Percentiles rank a stretch among this genome's conserved stretches.
Evolutionary conservation across 768 basidiomycete species (phyloP).

Genomic region (Trametes elegans): DNA sequence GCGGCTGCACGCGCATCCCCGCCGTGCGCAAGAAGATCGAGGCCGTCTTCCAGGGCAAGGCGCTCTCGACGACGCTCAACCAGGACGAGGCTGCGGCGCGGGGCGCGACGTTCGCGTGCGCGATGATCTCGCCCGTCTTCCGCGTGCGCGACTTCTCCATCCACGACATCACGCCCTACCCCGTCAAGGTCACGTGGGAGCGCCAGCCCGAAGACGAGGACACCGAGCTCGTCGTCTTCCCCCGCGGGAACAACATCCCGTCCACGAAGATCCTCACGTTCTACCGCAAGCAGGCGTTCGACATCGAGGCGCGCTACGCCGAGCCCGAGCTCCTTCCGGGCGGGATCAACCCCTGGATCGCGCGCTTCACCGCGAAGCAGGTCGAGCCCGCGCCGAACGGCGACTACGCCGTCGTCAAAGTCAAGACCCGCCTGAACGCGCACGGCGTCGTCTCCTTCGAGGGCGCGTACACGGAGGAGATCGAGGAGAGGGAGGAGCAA

Average conservation of each 20-base stretch:
- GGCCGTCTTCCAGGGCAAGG: conserved; percentile 75
- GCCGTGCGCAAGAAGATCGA: conserved; percentile 88
- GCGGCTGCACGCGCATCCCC: conserved; percentile 91
- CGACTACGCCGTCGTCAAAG: conserved; percentile 80
- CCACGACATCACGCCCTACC: conserved; percentile 82
- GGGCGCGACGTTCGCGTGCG: conserved; percentile 95
- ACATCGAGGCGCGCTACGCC: conserved; percentile 82
- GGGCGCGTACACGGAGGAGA: conserved; percentile 3
- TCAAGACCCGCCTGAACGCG: conserved; percentile 39
- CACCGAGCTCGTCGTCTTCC: conserved; percentile 90
- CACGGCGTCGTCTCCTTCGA: background rate
- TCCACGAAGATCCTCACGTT: conserved; percentile 96
- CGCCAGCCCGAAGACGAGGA: conserved; percentile 78
- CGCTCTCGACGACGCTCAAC: conserved; percentile 91
- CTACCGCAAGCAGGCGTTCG: conserved; percentile 86
- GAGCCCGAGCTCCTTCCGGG: conserved; percentile 73
- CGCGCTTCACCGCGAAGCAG: conserved; percentile 76
- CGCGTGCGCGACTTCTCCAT: conserved; percentile 93
- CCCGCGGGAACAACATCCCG: conserved; percentile 78
- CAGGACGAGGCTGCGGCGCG: conserved; percentile 97
- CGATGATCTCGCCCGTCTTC: conserved; percentile 97
- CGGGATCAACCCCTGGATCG: conserved; percentile 81
- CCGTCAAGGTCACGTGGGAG: conserved; percentile 90
- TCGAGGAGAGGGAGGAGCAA: conserved; percentile 73
- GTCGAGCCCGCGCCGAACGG: conserved; percentile 69